Evolutionary conservation across 768 basidiomycete genomes (phyloP).

Genomic region (Brasilioporus rufonigricans): DNA sequence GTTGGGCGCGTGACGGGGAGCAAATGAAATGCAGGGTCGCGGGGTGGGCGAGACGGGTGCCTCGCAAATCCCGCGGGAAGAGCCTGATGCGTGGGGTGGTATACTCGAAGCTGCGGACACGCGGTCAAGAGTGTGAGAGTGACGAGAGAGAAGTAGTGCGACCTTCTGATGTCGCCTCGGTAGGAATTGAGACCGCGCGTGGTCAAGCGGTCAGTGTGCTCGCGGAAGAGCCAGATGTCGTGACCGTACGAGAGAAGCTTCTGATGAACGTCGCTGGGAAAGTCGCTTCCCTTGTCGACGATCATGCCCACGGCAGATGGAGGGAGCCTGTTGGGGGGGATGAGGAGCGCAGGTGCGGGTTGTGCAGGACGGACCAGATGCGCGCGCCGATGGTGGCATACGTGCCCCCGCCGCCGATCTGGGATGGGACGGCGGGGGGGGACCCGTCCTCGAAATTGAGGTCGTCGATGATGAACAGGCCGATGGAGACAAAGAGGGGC

Average conservation of each 20-base stretch:
- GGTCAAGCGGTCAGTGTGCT: conserved; percentile 52
- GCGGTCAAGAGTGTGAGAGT: conserved; percentile 7
- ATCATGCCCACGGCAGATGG: conserved; percentile 73
- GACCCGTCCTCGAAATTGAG: conserved; percentile 44
- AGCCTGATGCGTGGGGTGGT: conserved; percentile 68
- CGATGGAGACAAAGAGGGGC: conserved; percentile 60
- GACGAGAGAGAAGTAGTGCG: conserved; percentile 10
- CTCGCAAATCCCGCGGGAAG: conserved; percentile 63
- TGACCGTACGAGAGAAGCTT: conserved; percentile 60
- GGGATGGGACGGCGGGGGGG: conserved; percentile 16
- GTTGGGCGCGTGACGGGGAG: conserved; percentile 67
- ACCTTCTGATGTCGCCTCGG: conserved; percentile 71
- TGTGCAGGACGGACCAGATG: conserved; percentile 53
- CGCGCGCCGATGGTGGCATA: conserved; percentile 80
- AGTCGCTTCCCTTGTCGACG: conserved; percentile 78
- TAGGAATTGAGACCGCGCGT: conserved; percentile 77
- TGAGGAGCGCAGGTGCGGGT: not conserved
- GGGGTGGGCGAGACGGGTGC: conserved; percentile 51
- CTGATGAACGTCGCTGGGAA: conserved; percentile 55
- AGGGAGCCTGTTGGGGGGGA: conserved; percentile 51
- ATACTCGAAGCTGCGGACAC: conserved; percentile 66
- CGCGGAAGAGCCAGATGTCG: conserved; percentile 78
- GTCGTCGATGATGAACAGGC: conserved; percentile 89
- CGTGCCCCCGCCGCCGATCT: conserved; percentile 91
- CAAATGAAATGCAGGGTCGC: conserved; percentile 78